Evolutionary conservation across 352 stramenopile genomes (phyloP).

Genomic region (Phytopythium montanum): DNA sequence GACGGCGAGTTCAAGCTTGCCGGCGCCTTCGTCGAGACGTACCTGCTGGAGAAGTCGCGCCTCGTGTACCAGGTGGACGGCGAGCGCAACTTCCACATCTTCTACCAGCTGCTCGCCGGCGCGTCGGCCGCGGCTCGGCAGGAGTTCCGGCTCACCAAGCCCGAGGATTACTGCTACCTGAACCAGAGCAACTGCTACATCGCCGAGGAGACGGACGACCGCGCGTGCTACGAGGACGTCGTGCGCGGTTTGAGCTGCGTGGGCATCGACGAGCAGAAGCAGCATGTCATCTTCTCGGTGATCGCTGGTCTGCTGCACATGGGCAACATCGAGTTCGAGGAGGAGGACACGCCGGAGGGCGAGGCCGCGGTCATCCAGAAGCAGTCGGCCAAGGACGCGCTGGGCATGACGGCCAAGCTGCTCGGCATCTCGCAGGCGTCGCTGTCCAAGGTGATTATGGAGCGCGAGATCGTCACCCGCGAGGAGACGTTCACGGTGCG

Average conservation of each 20-base stretch:
- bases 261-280: conserved; percentile 61
- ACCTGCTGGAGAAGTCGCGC: conserved; percentile 86
- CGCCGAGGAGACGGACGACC: conserved; percentile 91
- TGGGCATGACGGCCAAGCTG: conserved; percentile 50
- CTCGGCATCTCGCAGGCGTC: conserved; percentile 61
- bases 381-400: conserved; percentile 52
- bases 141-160: conserved; percentile 67
- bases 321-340: conserved; percentile 94
- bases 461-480: conserved; percentile 83
- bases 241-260: conserved; percentile 73
- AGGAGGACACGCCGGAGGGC: conserved; percentile 81
- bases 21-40: conserved; percentile 86
- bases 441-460: conserved; percentile 80
- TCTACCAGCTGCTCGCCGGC: conserved; percentile 90
- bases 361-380: conserved; percentile 77
- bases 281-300: conserved; percentile 89
- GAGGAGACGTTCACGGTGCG: conserved; percentile 83
- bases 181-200: conserved; percentile 93
- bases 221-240: conserved; percentile 70
- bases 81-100: conserved; percentile 96
- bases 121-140: conserved; percentile 43
- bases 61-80: conserved; percentile 87
- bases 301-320: conserved; percentile 94
- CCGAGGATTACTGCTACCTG: conserved; percentile 91
- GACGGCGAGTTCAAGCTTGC: conserved; percentile 82